Conservation (phyloP, 2,329 filamentous ascomycete species). For the Grosmannia penicillata region DNA sequence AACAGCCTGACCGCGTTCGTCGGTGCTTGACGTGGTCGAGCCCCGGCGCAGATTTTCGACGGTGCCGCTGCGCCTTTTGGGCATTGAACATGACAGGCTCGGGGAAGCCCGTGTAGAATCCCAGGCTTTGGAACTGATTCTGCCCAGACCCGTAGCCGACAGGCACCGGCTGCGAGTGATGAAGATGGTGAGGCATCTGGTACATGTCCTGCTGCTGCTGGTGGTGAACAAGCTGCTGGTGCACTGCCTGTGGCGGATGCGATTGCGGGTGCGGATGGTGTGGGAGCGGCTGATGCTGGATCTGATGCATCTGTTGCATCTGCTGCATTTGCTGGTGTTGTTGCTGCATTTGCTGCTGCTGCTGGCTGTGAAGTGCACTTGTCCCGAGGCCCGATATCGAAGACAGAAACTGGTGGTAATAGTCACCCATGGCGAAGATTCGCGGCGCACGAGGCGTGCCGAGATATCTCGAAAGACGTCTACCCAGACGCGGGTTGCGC, state of each 20-base stretch:
- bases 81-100: slow-evolving; percentile 32
- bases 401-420: slow-evolving; percentile 40
- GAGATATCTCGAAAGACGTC: background rate
- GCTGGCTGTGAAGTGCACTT: background rate
- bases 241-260: background rate
- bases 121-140: slow-evolving; percentile 29
- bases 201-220: too few species aligned
- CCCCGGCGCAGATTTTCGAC: slow-evolving; percentile 35
- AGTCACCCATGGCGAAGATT: slow-evolving; percentile 36
- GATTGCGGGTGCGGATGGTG: background rate
- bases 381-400: slow-evolving; percentile 31
- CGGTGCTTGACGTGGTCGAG: slow-evolving; percentile 78
- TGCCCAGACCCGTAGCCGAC: slow-evolving; percentile 20
- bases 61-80: slow-evolving; percentile 31
- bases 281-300: background rate
- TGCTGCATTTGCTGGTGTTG: slow-evolving; percentile 1
- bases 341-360: background rate
- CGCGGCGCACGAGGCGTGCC: too few species aligned
- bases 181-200: too few species aligned
- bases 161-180: background rate
- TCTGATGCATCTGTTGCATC: background rate
- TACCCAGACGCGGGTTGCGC: background rate
- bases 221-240: background rate
- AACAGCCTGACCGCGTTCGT: slow-evolving; percentile 86
- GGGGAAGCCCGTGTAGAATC: slow-evolving; percentile 34